A percentile compares a stretch with the other conserved stretches of the same genome.
Evolutionary conservation across 495 filamentous ascomycete species (phyloP).

Genomic region (Stereocaulon alpinum): DNA sequence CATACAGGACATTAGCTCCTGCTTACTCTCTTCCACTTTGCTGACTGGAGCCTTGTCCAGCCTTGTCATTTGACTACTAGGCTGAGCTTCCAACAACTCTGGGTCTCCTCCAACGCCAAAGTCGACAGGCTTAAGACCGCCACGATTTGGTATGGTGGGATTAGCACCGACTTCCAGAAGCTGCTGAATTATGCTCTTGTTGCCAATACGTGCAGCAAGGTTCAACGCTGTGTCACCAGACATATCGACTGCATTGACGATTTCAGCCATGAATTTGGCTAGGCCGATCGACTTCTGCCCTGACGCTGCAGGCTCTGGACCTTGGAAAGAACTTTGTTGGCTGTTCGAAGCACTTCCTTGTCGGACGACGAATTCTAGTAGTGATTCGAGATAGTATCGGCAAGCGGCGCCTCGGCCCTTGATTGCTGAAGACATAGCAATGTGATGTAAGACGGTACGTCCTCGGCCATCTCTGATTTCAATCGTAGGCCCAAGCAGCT

Average conservation of each 20-base stretch:
- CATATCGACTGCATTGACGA: conserved; percentile 88
- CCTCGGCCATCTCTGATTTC: conserved; percentile 81
- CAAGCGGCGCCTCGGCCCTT: conserved; percentile 76
- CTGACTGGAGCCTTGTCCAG: conserved; percentile 32
- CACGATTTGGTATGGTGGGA: conserved; percentile 75
- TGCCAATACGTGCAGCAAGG: conserved; percentile 81
- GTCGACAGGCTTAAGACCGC: conserved; percentile 74
- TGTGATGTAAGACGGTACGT: conserved; percentile 88
- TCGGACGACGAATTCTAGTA: conserved; percentile 87
- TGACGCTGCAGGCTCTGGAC: conserved; percentile 21
- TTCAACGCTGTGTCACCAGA: conserved; percentile 91
- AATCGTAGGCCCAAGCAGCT: conserved; percentile 80
- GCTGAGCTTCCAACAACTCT: conserved; percentile 35
- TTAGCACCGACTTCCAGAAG: conserved; percentile 88
- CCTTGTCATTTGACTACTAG: conserved; percentile 24
- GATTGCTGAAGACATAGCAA: conserved; percentile 86
- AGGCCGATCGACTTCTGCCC: conserved; percentile 59
- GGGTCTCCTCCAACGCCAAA: conserved; percentile 80
- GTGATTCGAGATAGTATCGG: conserved; percentile 84
- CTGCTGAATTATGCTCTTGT: conserved; percentile 82
- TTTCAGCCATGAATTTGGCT: conserved; percentile 84
- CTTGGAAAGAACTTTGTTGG: conserved; percentile 36
- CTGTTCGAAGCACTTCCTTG: conserved; percentile 58
- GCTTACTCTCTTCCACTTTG: conserved; percentile 48
- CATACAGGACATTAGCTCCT: conserved; percentile 63